Evolutionary conservation across 306 rosid species (phyloP).

Genomic region (Quercus mongolica): DNA sequence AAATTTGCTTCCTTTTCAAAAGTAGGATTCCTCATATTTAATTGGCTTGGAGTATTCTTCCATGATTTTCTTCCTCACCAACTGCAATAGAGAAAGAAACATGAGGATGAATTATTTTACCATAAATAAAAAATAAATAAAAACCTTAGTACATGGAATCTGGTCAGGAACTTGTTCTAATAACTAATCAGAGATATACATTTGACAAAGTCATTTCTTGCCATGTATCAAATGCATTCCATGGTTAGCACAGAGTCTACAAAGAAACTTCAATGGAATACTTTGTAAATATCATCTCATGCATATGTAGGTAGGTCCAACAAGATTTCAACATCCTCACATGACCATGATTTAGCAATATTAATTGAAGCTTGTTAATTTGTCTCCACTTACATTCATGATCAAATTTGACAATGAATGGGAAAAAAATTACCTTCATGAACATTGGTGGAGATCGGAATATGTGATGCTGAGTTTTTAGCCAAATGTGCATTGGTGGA

Average conservation of each 20-base stretch:
- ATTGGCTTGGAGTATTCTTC: conserved; percentile 75
- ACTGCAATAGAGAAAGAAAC: conserved; percentile 42
- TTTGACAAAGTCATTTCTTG: too few species aligned
- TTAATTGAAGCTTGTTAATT: too few species aligned
- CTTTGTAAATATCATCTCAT: too few species aligned
- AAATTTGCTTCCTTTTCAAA: neutral
- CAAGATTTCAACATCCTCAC: too few species aligned
- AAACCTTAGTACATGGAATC: too few species aligned
- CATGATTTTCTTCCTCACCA: conserved; percentile 55
- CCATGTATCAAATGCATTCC: too few species aligned
- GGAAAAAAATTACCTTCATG: conserved; percentile 41
- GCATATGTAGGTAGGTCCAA: too few species aligned
- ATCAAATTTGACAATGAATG: neutral
- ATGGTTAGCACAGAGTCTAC: too few species aligned
- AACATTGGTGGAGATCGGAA: conserved; percentile 41
- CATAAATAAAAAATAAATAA: neutral
- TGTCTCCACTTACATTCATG: neutral
- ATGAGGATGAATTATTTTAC: neutral
- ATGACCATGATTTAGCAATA: too few species aligned
- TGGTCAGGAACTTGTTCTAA: too few species aligned
- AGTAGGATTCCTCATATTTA: conserved; percentile 26
- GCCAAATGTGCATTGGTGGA: conserved; percentile 22
- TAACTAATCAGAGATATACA: too few species aligned
- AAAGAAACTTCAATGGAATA: too few species aligned
- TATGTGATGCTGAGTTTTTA: conserved; percentile 24